Evolutionary conservation across 2,329 filamentous ascomycete species (phyloP).

Genomic region (Sphaceloma murrayae): DNA sequence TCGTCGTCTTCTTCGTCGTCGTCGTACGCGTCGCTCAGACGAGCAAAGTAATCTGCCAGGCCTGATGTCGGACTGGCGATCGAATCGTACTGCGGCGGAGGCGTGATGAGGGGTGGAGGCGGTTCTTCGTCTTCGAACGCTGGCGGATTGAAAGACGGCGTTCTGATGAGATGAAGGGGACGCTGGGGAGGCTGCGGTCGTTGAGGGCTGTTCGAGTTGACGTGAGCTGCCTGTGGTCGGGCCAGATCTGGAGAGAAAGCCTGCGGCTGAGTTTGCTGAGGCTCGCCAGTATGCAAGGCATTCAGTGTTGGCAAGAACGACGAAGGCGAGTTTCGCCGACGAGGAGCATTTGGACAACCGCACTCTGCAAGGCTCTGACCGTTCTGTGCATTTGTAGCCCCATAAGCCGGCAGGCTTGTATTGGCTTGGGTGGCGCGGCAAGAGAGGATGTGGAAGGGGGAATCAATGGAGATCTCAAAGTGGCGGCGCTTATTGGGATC

Average conservation of each 20-base stretch:
- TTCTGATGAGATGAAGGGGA: conserved; percentile 74
- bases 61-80: conserved; percentile 63
- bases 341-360: conserved; percentile 57
- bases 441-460: conserved; percentile 84
- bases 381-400: conserved; percentile 38
- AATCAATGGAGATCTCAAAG: conserved; percentile 95
- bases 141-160: conserved; percentile 80
- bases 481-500: conserved; percentile 73
- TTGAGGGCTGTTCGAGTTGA: conserved; percentile 29
- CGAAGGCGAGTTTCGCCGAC: conserved; percentile 40
- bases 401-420: conserved; percentile 75
- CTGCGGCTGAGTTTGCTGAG: conserved; percentile 22
- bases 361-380: conserved; percentile 41
- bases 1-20: conserved; percentile 51
- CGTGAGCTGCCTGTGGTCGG: conserved; percentile 39
- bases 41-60: conserved; percentile 77
- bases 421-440: conserved; percentile 90
- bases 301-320: conserved; percentile 48
- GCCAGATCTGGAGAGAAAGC: conserved; percentile 40
- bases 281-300: conserved; percentile 40
- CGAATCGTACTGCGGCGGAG: conserved; percentile 73
- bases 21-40: conserved; percentile 55
- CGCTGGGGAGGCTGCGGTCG: conserved; percentile 36
- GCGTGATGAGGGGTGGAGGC: conserved; percentile 64
- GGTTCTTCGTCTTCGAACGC: conserved; percentile 74